Evolutionary conservation across 2,329 filamentous ascomycete genomes (phyloP).

Genomic region (Meredithiella fracta): DNA sequence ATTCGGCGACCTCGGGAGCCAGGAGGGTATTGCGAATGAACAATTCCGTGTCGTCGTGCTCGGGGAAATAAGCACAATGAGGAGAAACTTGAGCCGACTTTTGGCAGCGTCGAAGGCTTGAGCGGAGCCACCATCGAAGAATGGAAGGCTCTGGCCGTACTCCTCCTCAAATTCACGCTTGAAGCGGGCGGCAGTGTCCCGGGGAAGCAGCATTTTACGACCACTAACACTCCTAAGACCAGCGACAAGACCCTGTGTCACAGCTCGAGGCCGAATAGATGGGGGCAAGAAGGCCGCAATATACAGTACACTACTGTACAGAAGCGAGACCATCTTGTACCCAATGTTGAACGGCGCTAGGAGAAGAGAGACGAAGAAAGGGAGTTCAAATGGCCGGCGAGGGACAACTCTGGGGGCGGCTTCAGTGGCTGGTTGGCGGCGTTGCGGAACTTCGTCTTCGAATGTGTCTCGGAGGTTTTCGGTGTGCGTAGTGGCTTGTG

Average conservation of each 20-base stretch:
- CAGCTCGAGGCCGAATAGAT: conserved; percentile 36
- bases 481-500: conserved; percentile 47
- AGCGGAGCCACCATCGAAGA: conserved; percentile 78
- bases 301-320: conserved; percentile 59
- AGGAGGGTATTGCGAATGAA: conserved; percentile 76
- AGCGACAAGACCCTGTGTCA: conserved; percentile 35
- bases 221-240: conserved; percentile 47
- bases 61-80: conserved; percentile 77
- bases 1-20: conserved; percentile 53
- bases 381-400: conserved; percentile 57
- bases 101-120: conserved; percentile 83
- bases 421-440: conserved; percentile 29
- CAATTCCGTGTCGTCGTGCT: conserved; percentile 77
- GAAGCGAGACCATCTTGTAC: conserved; percentile 51
- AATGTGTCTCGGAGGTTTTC: conserved; percentile 58
- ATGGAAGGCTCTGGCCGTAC: conserved; percentile 59
- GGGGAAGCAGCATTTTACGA: conserved; percentile 61
- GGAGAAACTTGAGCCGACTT: conserved; percentile 73
- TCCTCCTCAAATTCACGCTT: conserved; percentile 91
- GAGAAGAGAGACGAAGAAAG: conserved; percentile 48
- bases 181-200: conserved; percentile 77
- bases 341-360: conserved; percentile 55
- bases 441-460: conserved; percentile 18
- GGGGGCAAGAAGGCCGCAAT: conserved; percentile 68
- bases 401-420: conserved; percentile 75